Conservation (phyloP, 305 asterid species). For the Andrographis paniculata region DNA sequence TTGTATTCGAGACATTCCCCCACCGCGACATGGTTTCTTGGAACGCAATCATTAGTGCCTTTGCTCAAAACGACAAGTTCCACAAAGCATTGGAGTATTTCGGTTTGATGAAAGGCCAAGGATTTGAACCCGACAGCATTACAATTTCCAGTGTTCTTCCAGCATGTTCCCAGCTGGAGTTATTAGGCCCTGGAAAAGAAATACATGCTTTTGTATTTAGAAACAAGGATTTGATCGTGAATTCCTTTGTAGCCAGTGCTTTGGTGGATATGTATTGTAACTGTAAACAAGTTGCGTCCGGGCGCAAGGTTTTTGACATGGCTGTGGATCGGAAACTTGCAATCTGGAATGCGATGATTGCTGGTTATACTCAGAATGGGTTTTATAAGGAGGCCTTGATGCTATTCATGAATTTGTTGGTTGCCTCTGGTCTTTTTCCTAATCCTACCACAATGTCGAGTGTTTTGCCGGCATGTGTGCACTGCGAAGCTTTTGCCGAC, state of each 20-base stretch:
- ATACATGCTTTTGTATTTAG: slow-evolving; percentile 62
- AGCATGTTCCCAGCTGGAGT: slow-evolving; percentile 76
- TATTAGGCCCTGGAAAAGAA: slow-evolving; percentile 55
- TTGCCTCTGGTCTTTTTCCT: slow-evolving; percentile 36
- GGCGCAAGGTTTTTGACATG: slow-evolving; percentile 46
- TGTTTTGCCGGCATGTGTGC: slow-evolving; percentile 81
- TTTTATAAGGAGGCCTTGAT: slow-evolving; percentile 43
- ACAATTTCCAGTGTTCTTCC: slow-evolving; percentile 79
- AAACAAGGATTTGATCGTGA: slow-evolving; percentile 40
- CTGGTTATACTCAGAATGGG: slow-evolving; percentile 78
- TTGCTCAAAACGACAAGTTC: slow-evolving; percentile 48
- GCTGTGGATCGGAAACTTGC: slow-evolving; percentile 42
- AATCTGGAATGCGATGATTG: slow-evolving; percentile 81
- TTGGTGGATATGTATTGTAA: slow-evolving; percentile 91
- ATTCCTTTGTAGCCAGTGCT: slow-evolving; percentile 75
- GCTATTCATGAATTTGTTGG: slow-evolving; percentile 49
- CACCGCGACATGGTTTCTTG: slow-evolving; percentile 67
- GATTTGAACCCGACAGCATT: slow-evolving; percentile 63
- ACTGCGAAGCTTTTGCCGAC: slow-evolving; percentile 46
- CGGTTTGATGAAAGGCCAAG: slow-evolving; percentile 43
- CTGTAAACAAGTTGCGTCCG: slow-evolving; percentile 49
- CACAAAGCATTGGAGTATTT: slow-evolving; percentile 55
- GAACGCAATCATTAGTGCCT: slow-evolving; percentile 62
- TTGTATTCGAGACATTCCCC: slow-evolving; percentile 40
- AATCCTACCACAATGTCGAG: slow-evolving; percentile 77